Conservation (phyloP, 2,329 filamentous ascomycete species). For the Penicillium aurantiogriseum region DNA sequence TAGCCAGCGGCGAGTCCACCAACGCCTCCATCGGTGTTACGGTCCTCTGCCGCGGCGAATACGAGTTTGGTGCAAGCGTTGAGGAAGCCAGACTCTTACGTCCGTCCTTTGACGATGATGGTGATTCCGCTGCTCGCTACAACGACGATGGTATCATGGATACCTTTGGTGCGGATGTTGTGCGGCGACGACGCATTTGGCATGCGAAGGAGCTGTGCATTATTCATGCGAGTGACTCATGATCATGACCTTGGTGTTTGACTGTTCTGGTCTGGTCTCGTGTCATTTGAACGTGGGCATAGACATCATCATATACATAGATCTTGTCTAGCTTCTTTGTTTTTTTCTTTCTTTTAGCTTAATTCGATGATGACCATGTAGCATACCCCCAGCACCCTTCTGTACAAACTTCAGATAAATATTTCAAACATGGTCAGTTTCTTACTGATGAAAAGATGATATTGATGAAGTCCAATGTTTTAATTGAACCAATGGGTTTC, state of each 20-base stretch:
- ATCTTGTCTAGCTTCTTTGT: not conserved
- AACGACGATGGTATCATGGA: constrained; percentile 37
- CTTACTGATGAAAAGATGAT: not conserved
- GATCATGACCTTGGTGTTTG: not conserved
- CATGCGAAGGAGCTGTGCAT: constrained; percentile 47
- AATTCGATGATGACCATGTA: constrained; percentile 10
- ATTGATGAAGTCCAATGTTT: not conserved
- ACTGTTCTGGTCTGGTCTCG: not conserved
- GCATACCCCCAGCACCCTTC: constrained; percentile 49
- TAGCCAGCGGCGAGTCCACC: constrained; percentile 59
- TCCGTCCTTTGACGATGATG: constrained; percentile 14
- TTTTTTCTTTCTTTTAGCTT: not conserved
- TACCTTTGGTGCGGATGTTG: constrained; percentile 40
- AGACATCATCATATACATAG: not conserved
- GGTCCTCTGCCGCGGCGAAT: constrained; percentile 74
- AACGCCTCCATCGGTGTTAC: constrained; percentile 69
- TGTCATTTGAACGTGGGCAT: not conserved
- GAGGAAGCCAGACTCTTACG: constrained; percentile 68
- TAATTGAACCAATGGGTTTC: not conserved
- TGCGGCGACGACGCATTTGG: constrained; percentile 46
- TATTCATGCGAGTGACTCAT: constrained; percentile 36
- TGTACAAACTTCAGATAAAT: constrained; percentile 1
- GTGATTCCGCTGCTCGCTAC: constrained; percentile 11
- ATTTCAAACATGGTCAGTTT: not conserved
- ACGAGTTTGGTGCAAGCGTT: constrained; percentile 75